Base-by-base conservation (phyloP, 805 yeast species). In the Kodamaea restingae region DNA sequence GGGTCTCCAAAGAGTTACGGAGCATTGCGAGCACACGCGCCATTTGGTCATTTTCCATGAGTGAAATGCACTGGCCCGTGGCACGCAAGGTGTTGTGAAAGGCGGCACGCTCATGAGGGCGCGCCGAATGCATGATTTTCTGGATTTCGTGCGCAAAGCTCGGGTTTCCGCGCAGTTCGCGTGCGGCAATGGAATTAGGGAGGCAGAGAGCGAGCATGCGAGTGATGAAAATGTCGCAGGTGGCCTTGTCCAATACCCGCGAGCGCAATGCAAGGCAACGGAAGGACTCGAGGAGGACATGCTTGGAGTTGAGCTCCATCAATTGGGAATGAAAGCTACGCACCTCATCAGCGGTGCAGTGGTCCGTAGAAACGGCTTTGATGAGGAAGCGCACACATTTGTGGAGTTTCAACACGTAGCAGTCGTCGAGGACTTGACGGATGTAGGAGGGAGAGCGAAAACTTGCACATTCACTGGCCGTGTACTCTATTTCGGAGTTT, bases 41-140 rank as follows among this genome's bases (percentile, higher is more conserved):
- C 1, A 52, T 36, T 32, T 51, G 45, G 2, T 44, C 41, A 2
- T 51, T 40, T 4, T 51, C 45, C 5, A 58, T 39, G 3, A 48
- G 41, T 2, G 69, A 55, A 7, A 63, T 32, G 27, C 56, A 42
- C 43, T 63, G 69, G 2, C 58, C 60, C 15, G 61, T 32, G 7
- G 62, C 54, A 31, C 64, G 45, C 3, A 65, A 30, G 7, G 53
- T 36, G 36, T 54, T 54, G 41, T 52, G 61, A 32, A 63, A 54
- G 20, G 45, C 47, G 5, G 54, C 53, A 32, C 41, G 51, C 33
- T 56, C 57, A 7, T 36, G 22, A n/a, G 30, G n/a, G 4, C 47
- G 43, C 4, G 55, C 49, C 24, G 37, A 30, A 17, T 40, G 24
- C 24, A 45, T 44, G 14, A 46, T 39, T 20, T 42, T 39, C 15